Evolutionary conservation across 129 eudicot genomes (phyloP), one percentile per base, ranked within the genome.

Genomic region (Lactuca sativa): DNA sequence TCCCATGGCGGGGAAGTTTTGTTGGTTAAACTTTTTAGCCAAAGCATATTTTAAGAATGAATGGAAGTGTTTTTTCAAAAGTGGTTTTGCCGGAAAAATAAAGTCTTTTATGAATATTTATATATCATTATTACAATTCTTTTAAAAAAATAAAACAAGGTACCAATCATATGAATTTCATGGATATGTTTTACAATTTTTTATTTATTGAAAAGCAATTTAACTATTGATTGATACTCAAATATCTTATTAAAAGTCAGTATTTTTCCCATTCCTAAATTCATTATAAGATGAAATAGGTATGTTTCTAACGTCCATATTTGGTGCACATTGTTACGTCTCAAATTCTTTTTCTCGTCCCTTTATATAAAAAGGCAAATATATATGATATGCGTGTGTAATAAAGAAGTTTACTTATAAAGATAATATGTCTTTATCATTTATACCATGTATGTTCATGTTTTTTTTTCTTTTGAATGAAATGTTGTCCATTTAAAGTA

Each of bases 1-100:
- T 51, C 38, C 31, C 30, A 38, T 69, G 74, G 74, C 64, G 64
- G 74, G 74, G 64, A 52, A 56, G 74, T 56, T 40, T 70, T 43
- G 37, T 17, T 54, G 49, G 73, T 69, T 69, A 33, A 37, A 69
- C 1, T 55, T 37, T 69, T 18, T 38, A 38, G 14, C 54, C 10
- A 7, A 56, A 55, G 21, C 2, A 54, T 52, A 52, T n/a, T 9
- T 54, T 36, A 65, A 47, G 52, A 12, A 3, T 47, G 15, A 11
- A 12, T 3, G 52, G 52, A 43, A 43, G 49, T 43, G 49, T 43
- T 43, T 43, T 43, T 9, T 43, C 30, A 9, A 43, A 43, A 47
- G 52, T 47, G n/a, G 52, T 11, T 47, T 47, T 12, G 52, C 52
- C 0, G 38, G 0, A 36, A 4, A 36, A 36, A 36, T 36, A 25